Evolutionary conservation across 495 filamentous ascomycete species (phyloP), one percentile per base, ranked within the genome.

Genomic region (Aeminium ludgeri): DNA sequence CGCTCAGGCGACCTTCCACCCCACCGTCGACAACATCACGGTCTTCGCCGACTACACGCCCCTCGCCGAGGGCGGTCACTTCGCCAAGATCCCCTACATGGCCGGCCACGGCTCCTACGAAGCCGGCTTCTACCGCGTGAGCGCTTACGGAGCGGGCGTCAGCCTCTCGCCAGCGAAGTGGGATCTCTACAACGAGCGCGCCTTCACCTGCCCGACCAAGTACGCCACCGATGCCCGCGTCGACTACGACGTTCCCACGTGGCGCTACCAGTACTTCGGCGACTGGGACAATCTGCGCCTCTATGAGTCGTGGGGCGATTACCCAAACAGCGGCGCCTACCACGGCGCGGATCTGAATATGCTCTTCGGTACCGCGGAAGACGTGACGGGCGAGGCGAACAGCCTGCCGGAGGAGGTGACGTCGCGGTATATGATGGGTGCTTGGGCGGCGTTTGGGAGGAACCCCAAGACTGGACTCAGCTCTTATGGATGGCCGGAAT

Each of bases 281-380:
- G 40, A 51, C 31, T 48, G 38, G 39, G 40, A 40, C 23, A 51
- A 48, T 20, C 36, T 51, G 6, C 30, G 40, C n/a, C 30, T 48
- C 15, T 25, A 25, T 8, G 8, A 8, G 23, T 25, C 23, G 3
- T 25, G 23, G 23, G 23, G 23, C 23, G 23, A 25, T 8, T 51
- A 44, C 20, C 31, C 41, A 11, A 35, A 45, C 13, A 51, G 44
- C 20, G 40, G 45, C 10, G 49, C 45, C n/a, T 51, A 48, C 20
- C 49, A 51, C 18, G 44, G 44, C 6, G 33, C 20, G 11, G 49
- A 51, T 16, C 34, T 44, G 11, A 23, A 36, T 29, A 45, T 48
- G 49, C 19, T 48, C 12, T 51, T 51, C 31, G 49, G 49, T 2
- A 48, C 45, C 5, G 40, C 40, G 6, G 12, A 44, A 13, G 45